Conservation (phyloP, 2,329 filamentous ascomycete genomes). For the Beauveria rudraprayagi region DNA sequence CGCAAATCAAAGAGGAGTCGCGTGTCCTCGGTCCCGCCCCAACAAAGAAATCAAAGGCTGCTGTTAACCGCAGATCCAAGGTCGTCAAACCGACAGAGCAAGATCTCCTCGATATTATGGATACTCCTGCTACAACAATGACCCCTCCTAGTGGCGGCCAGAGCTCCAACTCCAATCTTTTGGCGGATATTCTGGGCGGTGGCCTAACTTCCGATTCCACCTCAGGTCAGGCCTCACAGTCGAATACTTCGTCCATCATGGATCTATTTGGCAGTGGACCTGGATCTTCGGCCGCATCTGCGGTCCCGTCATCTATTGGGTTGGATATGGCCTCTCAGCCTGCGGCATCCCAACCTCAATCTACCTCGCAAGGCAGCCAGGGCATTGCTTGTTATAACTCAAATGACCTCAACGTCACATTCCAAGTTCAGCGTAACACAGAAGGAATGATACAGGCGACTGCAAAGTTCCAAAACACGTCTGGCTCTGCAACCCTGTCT, state of each 20-base stretch:
- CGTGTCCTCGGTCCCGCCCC: conserved; percentile 77
- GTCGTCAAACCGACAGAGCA: conserved; percentile 79
- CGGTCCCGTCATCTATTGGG: conserved; percentile 31
- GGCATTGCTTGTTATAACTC: conserved; percentile 73
- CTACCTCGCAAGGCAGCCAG: conserved; percentile 29
- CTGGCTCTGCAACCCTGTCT: conserved; percentile 55
- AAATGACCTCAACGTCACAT: conserved; percentile 72
- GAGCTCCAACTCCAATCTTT: conserved; percentile 71
- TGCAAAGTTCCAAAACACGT: conserved; percentile 75
- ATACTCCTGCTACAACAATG: conserved; percentile 50
- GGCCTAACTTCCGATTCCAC: conserved; percentile 40
- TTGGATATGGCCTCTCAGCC: conserved; percentile 42
- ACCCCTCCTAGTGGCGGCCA: conserved; percentile 40
- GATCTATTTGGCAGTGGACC: conserved; percentile 63
- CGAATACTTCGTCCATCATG: conserved; percentile 70
- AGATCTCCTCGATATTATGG: conserved; percentile 91
- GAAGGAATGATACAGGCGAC: conserved; percentile 73
- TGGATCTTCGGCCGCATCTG: conserved; percentile 26
- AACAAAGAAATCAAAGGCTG: conserved; percentile 56
- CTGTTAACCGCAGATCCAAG: conserved; percentile 67
- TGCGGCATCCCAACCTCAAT: conserved; percentile 41
- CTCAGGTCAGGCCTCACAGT: conserved; percentile 38
- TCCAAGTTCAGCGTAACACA: conserved; percentile 76
- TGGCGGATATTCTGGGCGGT: conserved; percentile 85
- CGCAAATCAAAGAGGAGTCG: conserved; percentile 93